Evolutionary conservation across 805 yeast genomes (phyloP).

Genomic region (Priceomyces melissophilus): DNA sequence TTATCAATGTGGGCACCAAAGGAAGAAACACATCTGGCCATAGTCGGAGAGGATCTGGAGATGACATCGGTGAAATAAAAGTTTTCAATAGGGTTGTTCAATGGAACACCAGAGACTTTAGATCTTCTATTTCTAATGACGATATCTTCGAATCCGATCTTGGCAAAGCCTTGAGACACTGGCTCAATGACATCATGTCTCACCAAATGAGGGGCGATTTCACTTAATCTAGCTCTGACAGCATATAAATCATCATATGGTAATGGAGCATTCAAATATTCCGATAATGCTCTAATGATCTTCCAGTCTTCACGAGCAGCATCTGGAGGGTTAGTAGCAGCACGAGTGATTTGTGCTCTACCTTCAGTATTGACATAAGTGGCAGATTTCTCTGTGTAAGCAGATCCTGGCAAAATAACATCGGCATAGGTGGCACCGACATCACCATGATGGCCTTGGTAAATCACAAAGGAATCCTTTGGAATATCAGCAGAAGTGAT

Average conservation of each 20-base stretch:
- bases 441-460: constrained; percentile 93
- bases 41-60: constrained; percentile 82
- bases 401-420: constrained; percentile 81
- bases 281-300: constrained; percentile 77
- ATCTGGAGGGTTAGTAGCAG: constrained; percentile 85
- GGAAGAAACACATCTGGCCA: constrained; percentile 80
- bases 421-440: constrained; percentile 85
- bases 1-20: constrained; percentile 68
- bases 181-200: constrained; percentile 75
- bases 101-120: constrained; percentile 39
- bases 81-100: constrained; percentile 73
- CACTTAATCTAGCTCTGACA: constrained; percentile 65
- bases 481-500: constrained; percentile 66
- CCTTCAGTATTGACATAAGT: constrained; percentile 90
- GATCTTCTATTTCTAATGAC: constrained; percentile 37
- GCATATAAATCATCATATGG: constrained; percentile 74
- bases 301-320: constrained; percentile 92
- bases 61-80: constrained; percentile 87
- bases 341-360: constrained; percentile 78
- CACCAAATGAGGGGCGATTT: constrained; percentile 77
- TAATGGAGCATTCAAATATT: constrained; percentile 64
- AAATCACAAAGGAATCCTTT: constrained; percentile 79
- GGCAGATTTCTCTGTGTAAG: constrained; percentile 83
- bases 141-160: constrained; percentile 52
- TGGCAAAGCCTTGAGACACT: constrained; percentile 53